Conservation (phyloP, 139 green algal species). For the Astrephomene gubernaculifera region DNA sequence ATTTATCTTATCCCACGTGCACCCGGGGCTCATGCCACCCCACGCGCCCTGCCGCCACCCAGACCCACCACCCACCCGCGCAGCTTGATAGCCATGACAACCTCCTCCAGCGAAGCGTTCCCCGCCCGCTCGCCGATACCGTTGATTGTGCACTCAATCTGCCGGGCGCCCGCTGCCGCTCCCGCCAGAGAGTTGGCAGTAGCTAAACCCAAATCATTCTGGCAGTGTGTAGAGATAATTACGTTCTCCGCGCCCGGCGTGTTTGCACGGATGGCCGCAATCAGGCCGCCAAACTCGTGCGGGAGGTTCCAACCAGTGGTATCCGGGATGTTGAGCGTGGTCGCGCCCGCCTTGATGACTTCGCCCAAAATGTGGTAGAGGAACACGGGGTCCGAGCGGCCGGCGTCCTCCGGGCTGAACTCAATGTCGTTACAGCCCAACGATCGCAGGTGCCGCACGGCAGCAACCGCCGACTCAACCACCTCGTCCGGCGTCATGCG, state of each 20-base stretch:
- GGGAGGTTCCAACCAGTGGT: slow-evolving; percentile 90
- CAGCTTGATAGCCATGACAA: slow-evolving; percentile 93
- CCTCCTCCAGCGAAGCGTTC: slow-evolving; percentile 97
- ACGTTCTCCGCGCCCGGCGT: slow-evolving; percentile 81
- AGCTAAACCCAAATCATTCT: slow-evolving; percentile 98
- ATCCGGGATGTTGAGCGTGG: slow-evolving; percentile 98
- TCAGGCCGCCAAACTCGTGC: slow-evolving; percentile 95
- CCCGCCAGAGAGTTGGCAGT: slow-evolving; percentile 96
- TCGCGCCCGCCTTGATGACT: slow-evolving; percentile 96
- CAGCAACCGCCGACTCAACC: slow-evolving; percentile 88
- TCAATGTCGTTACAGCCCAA: slow-evolving; percentile 98
- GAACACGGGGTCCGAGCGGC: slow-evolving; percentile 91
- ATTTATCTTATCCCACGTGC: not conserved
- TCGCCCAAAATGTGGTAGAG: slow-evolving; percentile 86
- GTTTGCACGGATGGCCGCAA: slow-evolving; percentile 91
- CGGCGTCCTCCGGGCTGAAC: slow-evolving; percentile 97
- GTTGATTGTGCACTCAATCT: slow-evolving; percentile 99
- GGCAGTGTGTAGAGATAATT: slow-evolving; percentile 98
- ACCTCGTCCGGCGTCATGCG: slow-evolving; percentile 92
- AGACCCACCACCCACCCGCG: slow-evolving; percentile 64
- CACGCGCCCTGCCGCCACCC: not conserved
- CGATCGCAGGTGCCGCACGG: slow-evolving; percentile 86
- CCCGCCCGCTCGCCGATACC: slow-evolving; percentile 98
- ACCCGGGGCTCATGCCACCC: not conserved
- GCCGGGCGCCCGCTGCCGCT: slow-evolving; percentile 77